Conservation (phyloP, 2,329 filamentous ascomycete genomes). For the Aspergillus sp. region DNA sequence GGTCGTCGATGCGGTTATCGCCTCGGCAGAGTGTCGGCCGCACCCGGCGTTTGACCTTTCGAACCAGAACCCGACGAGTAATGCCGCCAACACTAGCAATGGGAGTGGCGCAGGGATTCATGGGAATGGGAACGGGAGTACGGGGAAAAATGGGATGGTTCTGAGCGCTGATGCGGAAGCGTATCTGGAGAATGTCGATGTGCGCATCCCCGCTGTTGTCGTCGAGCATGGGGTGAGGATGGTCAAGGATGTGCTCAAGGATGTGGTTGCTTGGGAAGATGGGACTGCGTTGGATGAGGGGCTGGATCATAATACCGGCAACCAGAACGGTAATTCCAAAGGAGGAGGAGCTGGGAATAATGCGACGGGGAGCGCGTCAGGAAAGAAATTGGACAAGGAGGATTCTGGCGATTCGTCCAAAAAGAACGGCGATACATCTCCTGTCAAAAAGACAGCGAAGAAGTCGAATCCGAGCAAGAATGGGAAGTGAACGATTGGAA, state of each 20-base stretch:
- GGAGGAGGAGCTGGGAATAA: neutral
- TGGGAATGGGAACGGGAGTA: neutral
- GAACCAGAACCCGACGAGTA: slow-evolving; percentile 16
- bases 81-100: neutral
- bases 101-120: neutral
- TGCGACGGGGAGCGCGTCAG: neutral
- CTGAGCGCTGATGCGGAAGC: slow-evolving; percentile 9
- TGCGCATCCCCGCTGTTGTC: slow-evolving; percentile 43
- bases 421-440: slow-evolving; percentile 17
- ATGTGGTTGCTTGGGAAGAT: slow-evolving; percentile 41
- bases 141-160: slow-evolving; percentile 1
- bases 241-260: slow-evolving; percentile 45
- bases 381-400: slow-evolving; percentile 5
- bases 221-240: slow-evolving; percentile 45
- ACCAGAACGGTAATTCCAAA: too few relatives aligned
- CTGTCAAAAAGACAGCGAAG: slow-evolving; percentile 19
- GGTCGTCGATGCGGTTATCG: slow-evolving; percentile 46
- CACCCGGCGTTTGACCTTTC: slow-evolving; percentile 19
- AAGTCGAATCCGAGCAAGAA: slow-evolving; percentile 16
- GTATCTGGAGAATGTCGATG: slow-evolving; percentile 34
- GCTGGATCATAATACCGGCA: neutral
- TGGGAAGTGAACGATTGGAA: slow-evolving; percentile 3
- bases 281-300: slow-evolving; percentile 17
- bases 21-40: slow-evolving; percentile 32
- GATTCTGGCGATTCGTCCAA: slow-evolving; percentile 2